Conservation (phyloP, 192 early-diverging fungal genomes). For the Diversispora eburnea region DNA sequence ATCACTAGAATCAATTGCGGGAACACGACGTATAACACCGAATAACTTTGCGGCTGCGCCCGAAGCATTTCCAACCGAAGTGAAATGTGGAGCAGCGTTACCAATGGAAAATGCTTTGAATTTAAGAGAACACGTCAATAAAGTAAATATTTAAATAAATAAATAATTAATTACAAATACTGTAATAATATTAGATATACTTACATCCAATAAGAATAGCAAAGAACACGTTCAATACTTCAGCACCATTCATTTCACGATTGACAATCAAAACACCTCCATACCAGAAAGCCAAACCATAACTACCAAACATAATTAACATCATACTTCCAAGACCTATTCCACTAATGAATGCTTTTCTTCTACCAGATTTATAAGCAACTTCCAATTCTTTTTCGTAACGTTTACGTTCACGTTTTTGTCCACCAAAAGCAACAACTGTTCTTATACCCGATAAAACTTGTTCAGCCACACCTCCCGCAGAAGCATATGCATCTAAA, state of each 20-base stretch:
- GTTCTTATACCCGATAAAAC: slow-evolving; percentile 82
- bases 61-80: slow-evolving; percentile 69
- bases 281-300: slow-evolving; percentile 85
- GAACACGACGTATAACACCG: slow-evolving; percentile 75
- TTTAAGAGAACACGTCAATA: no score
- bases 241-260: slow-evolving; percentile 40
- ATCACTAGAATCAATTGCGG: slow-evolving; percentile 63
- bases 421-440: slow-evolving; percentile 81
- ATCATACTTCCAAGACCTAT: slow-evolving; percentile 54
- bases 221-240: slow-evolving; percentile 84
- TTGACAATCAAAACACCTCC: slow-evolving; percentile 63
- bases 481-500: slow-evolving; percentile 68
- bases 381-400: slow-evolving; percentile 61
- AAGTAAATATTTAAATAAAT: not conserved
- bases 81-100: slow-evolving; percentile 63
- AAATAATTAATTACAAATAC: not conserved
- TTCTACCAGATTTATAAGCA: slow-evolving; percentile 64
- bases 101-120: slow-evolving; percentile 20
- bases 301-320: slow-evolving; percentile 66
- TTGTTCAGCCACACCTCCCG: slow-evolving; percentile 88
- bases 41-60: slow-evolving; percentile 84
- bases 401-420: slow-evolving; percentile 62
- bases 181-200: not conserved
- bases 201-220: slow-evolving; percentile 75
- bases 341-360: slow-evolving; percentile 57